These are phyloP conservation scores for Chlamydomonas asymmetrica DNA, from an alignment of 139 green algal species.

Conservation along the genomic window DNA sequence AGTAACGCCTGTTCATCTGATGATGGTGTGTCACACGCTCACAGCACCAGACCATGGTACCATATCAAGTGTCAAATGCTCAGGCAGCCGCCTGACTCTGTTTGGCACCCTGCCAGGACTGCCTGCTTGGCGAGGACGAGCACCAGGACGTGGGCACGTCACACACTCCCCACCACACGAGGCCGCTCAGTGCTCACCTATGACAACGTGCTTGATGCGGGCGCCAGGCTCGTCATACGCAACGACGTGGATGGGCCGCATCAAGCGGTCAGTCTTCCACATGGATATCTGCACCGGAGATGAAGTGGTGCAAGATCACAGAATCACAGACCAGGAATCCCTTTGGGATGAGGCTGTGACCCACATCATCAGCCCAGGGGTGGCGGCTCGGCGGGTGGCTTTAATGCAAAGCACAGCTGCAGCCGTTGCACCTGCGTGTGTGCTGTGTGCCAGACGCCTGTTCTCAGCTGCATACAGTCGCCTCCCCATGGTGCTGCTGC, in stretches of 20 bases:
- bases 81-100: too few species aligned
- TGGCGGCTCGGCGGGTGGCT: too few species aligned
- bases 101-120: too few species aligned
- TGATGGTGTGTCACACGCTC: too few species aligned
- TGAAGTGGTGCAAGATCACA: neutral
- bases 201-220: constrained; percentile 24
- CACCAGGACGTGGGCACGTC: too few species aligned
- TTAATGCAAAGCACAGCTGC: neutral
- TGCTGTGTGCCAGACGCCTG: neutral
- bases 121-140: too few species aligned
- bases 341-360: neutral
- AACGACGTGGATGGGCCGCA: constrained; percentile 45
- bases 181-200: too few species aligned
- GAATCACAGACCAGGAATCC: neutral
- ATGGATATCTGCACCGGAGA: constrained; percentile 29
- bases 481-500: too few species aligned
- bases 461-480: neutral
- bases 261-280: constrained; percentile 52
- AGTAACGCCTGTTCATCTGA: too few species aligned
- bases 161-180: too few species aligned
- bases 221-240: constrained; percentile 40
- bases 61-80: too few species aligned
- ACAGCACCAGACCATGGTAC: too few species aligned
- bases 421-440: neutral
- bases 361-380: neutral